Evolutionary conservation across 1,284 basidiomycete genomes (phyloP), one percentile per base, ranked within the genome.

Genomic region (Microbotryum intermedium): DNA sequence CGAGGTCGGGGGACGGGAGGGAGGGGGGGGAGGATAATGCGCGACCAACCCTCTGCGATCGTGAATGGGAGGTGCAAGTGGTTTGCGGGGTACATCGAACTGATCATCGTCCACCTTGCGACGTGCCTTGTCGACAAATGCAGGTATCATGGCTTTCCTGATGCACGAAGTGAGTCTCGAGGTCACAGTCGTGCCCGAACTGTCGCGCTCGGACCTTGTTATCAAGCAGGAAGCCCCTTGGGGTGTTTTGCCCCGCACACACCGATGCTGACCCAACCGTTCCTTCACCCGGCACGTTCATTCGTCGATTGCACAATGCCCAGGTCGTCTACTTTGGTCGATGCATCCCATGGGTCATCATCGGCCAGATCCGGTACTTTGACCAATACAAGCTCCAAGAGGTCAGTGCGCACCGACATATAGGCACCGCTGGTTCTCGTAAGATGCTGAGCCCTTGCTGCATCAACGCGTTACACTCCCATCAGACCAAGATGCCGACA

Each of bases 251-350:
- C 34, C 34, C 11, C 34, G 16, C 34, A 13, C 34, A 39, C 34
- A 39, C 34, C 10, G 34, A 11, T 39, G 34, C 34, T 39, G 16
- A 39, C 34, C 34, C 34, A 39, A 39, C 28, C 6, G 7, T 34
- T 55, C 23, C 25, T 42, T 30, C 21, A 16, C 23, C 26, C 20
- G 30, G 20, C 26, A 13, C 26, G 18, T 18, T 45, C 49, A 18
- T 48, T 6, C 55, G 1, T 13, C 25, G 3, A 9, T 16, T 46
- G 5, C 20, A 25, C 23, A 29, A 42, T 42, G 46, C 16, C 10
- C 64, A 94, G 90, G 74, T 93, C 71, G 89, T 97, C 48, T 98
- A 98, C 80, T 98, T 98, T 75, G 94, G 94, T 29, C 88, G 94
- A 43, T 86, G 86, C 67, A 77, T 98, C 26, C 95, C 94, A 0